A percentile compares a stretch with the other conserved stretches of the same genome.
phyloP scores from a whole-genome alignment of 2,329 filamentous ascomycete species.

The Lecanicillium sp. region DNA sequence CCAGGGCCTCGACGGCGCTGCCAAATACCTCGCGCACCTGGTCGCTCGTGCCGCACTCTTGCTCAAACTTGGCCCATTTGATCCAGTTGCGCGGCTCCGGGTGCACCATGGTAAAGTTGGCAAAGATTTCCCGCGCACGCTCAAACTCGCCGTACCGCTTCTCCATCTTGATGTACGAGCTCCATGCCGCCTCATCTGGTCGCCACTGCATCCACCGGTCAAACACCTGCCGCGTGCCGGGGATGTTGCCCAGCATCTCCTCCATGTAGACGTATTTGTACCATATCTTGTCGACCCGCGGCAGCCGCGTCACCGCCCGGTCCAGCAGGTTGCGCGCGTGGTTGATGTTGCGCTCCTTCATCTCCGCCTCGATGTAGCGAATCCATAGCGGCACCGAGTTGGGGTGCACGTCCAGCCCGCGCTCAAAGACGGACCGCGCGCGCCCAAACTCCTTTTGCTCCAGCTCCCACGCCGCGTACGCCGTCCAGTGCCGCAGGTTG shows the following conservation, averaged over 20 bases:
- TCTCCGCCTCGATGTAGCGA: conserved; percentile 90
- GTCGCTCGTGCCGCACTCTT: conserved; percentile 89
- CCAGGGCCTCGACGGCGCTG: conserved; percentile 76
- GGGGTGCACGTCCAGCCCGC: conserved; percentile 84
- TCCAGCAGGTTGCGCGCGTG: conserved; percentile 93
- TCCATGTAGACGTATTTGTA: conserved; percentile 99
- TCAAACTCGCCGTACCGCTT: conserved; percentile 92
- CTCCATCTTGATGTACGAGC: conserved; percentile 92
- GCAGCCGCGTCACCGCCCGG: conserved; percentile 85
- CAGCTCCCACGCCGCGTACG: conserved; percentile 94
- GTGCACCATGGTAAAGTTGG: conserved; percentile 84
- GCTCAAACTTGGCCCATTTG: conserved; percentile 96
- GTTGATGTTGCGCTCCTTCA: conserved; percentile 90
- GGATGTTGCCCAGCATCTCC: conserved; percentile 91
- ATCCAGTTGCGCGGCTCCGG: conserved; percentile 97
- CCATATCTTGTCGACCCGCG: conserved; percentile 92
- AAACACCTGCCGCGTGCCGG: conserved; percentile 87
- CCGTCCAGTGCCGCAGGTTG: conserved; percentile 98
- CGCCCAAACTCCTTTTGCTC: conserved; percentile 96
- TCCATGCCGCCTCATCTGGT: conserved; percentile 92
- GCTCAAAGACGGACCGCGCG: conserved; percentile 87
- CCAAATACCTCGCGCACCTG: conserved; percentile 89
- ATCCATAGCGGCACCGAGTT: conserved; percentile 86
- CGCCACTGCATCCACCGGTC: conserved; percentile 99
- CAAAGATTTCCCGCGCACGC: conserved; percentile 81